Evolutionary conservation across 2,329 filamentous ascomycete species (phyloP).

Genomic region (Didymella pinodella): DNA sequence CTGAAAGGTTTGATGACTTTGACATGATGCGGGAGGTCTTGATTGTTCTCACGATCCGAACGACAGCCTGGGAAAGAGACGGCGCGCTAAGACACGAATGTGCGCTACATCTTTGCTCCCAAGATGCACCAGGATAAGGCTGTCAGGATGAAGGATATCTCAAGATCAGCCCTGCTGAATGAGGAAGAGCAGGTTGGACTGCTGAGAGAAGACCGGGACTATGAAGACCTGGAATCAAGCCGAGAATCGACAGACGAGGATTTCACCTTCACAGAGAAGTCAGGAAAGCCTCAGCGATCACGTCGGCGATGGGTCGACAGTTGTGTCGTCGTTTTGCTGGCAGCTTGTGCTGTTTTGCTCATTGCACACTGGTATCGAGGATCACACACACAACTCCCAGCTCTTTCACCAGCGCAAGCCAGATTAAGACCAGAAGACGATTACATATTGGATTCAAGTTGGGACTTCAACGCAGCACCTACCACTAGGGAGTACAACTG

Average conservation of each 20-base stretch:
- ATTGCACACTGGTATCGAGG: conserved; percentile 1
- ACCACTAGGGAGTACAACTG: conserved; percentile 66
- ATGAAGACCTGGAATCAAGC: conserved; percentile 14
- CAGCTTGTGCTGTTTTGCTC: not conserved
- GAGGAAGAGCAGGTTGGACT: conserved; percentile 36
- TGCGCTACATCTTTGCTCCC: not conserved
- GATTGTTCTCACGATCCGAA: not conserved
- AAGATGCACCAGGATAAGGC: conserved; percentile 6
- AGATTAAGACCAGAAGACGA: conserved; percentile 36
- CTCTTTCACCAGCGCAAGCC: conserved; percentile 4
- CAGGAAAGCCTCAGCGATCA: not conserved
- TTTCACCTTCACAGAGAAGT: not conserved
- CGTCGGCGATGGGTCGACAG: not conserved
- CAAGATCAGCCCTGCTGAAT: not conserved
- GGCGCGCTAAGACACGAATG: not conserved
- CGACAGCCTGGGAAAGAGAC: not conserved
- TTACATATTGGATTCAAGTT: conserved; percentile 64
- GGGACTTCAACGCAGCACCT: conserved; percentile 62
- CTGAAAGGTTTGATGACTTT: not conserved
- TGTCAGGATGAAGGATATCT: conserved; percentile 15
- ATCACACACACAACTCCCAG: not conserved
- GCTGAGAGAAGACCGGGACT: conserved; percentile 15
- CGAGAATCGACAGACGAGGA: conserved; percentile 8
- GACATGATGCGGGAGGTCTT: not conserved
- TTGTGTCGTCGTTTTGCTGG: not conserved